A percentile compares a stretch with the other conserved stretches of the same genome.
phyloP scores from a whole-genome alignment of 2,329 filamentous ascomycete species.

The Penicillium sp. region DNA sequence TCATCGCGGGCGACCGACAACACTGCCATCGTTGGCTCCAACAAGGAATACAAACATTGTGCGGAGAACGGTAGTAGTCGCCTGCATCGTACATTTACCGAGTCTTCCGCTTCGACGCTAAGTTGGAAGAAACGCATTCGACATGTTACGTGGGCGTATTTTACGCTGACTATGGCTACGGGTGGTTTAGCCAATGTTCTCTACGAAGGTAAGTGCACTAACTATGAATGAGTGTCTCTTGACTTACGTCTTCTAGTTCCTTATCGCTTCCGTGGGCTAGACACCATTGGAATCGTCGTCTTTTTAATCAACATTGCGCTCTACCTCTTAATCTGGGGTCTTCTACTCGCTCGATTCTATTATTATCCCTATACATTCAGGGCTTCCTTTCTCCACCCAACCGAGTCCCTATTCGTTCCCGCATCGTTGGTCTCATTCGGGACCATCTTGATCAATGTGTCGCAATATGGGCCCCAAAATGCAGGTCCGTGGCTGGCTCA shows the following conservation, averaged over 20 bases:
- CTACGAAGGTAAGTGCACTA: conserved; percentile 46
- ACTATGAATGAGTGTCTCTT: no score
- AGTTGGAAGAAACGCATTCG: conserved; percentile 52
- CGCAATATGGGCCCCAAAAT: conserved; percentile 64
- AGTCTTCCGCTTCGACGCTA: conserved; percentile 26
- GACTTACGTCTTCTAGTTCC: conserved; percentile 37
- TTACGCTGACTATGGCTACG: conserved; percentile 62
- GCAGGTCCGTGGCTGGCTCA: conserved; percentile 57
- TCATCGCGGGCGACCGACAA: conserved; percentile 17
- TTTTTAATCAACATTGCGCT: conserved; percentile 60
- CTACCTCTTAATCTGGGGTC: conserved; percentile 56
- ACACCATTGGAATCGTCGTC: conserved; percentile 55
- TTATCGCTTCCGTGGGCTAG: conserved; percentile 52
- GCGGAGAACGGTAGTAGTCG: conserved; percentile 13
- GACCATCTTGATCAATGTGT: conserved; percentile 71
- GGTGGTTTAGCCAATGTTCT: conserved; percentile 57
- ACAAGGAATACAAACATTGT: conserved; percentile 6
- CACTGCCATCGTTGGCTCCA: conserved; percentile 6
- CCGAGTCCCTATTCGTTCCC: conserved; percentile 71
- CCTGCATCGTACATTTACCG: conserved; percentile 11
- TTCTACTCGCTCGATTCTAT: conserved; percentile 64
- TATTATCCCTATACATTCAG: conserved; percentile 64
- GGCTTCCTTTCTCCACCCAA: conserved; percentile 67
- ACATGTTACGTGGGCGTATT: conserved; percentile 72
- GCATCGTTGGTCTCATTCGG: conserved; percentile 63